Evolutionary conservation across 495 filamentous ascomycete genomes (phyloP).

Genomic region (Tuber brumale): DNA sequence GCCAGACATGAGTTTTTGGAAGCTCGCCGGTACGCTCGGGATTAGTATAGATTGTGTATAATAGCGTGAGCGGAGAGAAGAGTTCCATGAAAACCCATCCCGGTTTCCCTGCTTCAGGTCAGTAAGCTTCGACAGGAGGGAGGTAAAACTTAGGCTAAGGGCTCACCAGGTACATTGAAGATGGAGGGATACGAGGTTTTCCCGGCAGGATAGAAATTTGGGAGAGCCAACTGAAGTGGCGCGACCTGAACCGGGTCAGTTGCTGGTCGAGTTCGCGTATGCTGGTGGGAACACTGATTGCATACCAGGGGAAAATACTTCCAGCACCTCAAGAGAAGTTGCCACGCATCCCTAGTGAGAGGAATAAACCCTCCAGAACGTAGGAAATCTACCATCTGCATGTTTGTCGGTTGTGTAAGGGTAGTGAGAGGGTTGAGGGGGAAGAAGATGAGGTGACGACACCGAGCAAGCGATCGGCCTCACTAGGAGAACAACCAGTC

Average conservation of each 20-base stretch:
- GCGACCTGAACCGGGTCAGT: conserved; percentile 16
- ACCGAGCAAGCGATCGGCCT: no score
- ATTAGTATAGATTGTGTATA: conserved; percentile 67
- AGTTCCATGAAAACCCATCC: conserved; percentile 86
- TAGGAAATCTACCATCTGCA: conserved; percentile 11
- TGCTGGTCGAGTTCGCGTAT: background rate
- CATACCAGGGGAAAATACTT: conserved; percentile 31
- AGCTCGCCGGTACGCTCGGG: conserved; percentile 44
- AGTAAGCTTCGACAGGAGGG: background rate
- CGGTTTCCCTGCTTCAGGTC: conserved; percentile 46
- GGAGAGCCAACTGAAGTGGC: conserved; percentile 28
- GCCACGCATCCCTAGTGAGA: conserved; percentile 32
- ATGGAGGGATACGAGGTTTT: conserved; percentile 71
- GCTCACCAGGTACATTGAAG: conserved; percentile 73
- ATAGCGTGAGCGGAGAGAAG: conserved; percentile 64
- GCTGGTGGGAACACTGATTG: background rate
- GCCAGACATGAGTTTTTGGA: conserved; percentile 21
- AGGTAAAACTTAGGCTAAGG: background rate
- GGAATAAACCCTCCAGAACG: conserved; percentile 22
- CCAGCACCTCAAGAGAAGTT: conserved; percentile 30
- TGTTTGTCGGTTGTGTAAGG: background rate
- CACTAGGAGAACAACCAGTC: no score
- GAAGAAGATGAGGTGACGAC: background rate
- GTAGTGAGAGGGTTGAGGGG: background rate
- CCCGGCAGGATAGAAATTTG: conserved; percentile 63